Base-by-base conservation (phyloP, 176 grass and related monocot genomes). In the Saccharum spontaneum region DNA sequence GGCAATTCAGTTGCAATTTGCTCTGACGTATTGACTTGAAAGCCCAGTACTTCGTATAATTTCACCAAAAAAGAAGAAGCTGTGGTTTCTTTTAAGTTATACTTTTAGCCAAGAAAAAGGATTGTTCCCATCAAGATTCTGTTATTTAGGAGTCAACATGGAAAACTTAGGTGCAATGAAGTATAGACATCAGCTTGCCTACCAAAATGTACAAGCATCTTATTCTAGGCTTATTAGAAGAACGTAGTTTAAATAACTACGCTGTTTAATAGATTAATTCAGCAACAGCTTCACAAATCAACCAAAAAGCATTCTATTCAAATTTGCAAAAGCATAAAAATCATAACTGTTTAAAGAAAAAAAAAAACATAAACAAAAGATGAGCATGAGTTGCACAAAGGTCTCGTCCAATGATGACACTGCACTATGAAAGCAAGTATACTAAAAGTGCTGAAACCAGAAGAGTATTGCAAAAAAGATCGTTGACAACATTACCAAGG, bases 221-320 rank as follows among this genome's bases (percentile, higher is more conserved):
- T 31, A 48, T 43, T 69, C 38, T 64, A 78, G 17, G 55, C 26
- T 38, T 17, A 10, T 54, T 38, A 52, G 84, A 73, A 37, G 57
- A 54, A 80, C 52, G 33, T n/a, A n/a, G 61, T n/a, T 2, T 40
- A 79, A 84, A 67, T 38, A 76, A 67, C 26, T 70, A 67, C 0
- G 0, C 43, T 46, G 31, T 73, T 49, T 73, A 73, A 43, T 43
- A 73, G 24, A 48, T 69, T 73, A 52, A 34, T 52, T 52, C 44
- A 4, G 10, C 17, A 55, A 55, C 28, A 55, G 31, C 30, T 75
- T 36, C 40, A 67, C 23, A 64, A 44, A 79, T 44, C 57, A 14
- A 79, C 20, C 57, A 39, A 79, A 78, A 78, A 78, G 14, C 14
- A 79, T 79, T 43, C 24, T 39, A 40, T 81, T 81, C n/a, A 40